Evolutionary conservation across 345 rosid genomes (phyloP), one percentile per base, ranked within the genome.

Genomic region (Aurinia saxatilis): DNA sequence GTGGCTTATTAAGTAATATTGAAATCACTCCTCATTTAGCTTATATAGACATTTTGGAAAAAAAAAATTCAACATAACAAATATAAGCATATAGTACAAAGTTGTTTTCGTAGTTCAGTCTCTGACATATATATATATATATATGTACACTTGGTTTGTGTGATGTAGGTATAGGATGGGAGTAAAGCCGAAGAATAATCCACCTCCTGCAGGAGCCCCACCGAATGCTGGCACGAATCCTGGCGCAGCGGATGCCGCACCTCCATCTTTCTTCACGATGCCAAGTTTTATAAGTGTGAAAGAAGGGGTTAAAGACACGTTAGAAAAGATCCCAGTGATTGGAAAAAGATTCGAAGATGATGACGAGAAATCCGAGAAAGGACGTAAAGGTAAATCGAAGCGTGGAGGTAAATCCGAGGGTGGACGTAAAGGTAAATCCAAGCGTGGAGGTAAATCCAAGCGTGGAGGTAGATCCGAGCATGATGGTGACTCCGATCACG

Each of bases 1-100:
- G 0, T 84, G 96, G 98, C 81, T 88, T 30, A 78, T 82, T 66
- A 72, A 79, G 92, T 83, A 51, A 59, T 39, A 30, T 49, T 45
- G 38, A 23, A 12, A 7, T 50, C 11, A 58, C 33, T 50, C 46
- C 19, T 19, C 5, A 40, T 58, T 50, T 58, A 57, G 21, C 50
- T 57, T 41, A 40, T 58, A 31, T 58, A n/a, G n/a, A n/a, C n/a
- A n/a, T n/a, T n/a, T n/a, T n/a, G n/a, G n/a, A n/a, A n/a, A n/a
- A n/a, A n/a, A n/a, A n/a, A n/a, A n/a, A n/a, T n/a, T n/a, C n/a
- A n/a, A n/a, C n/a, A n/a, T n/a, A n/a, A n/a, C n/a, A n/a, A n/a
- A n/a, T n/a, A n/a, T n/a, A n/a, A n/a, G n/a, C n/a, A n/a, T n/a
- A n/a, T n/a, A n/a, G 25, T 37, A 12, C 33, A 27, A 14, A 4